Percentiles rank a stretch among this genome's conserved stretches.
Conservation (phyloP, 345 rosid genomes). For the Barbarea vulgaris region DNA sequence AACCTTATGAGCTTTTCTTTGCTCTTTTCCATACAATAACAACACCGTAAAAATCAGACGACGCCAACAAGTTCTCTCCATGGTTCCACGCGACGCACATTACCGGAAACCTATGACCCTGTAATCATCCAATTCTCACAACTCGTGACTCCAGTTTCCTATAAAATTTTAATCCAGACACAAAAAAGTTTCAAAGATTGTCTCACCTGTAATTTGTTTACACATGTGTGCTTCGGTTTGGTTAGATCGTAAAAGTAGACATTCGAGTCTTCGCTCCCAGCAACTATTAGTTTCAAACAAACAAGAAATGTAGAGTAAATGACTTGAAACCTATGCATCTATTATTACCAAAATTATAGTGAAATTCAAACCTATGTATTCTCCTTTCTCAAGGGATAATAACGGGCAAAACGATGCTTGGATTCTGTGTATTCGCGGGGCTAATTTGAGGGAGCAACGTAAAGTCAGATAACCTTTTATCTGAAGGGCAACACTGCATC, state of each 20-base stretch:
- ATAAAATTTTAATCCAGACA: neutral
- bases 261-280: constrained; percentile 92
- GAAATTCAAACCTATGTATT: constrained; percentile 68
- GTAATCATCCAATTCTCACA: constrained; percentile 33
- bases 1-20: constrained; percentile 51
- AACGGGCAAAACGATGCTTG: constrained; percentile 90
- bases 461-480: constrained; percentile 80
- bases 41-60: constrained; percentile 88
- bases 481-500: constrained; percentile 79
- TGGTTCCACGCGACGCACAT: constrained; percentile 91
- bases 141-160: neutral
- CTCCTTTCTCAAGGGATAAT: constrained; percentile 91
- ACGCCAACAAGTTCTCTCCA: constrained; percentile 94
- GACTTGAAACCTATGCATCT: neutral
- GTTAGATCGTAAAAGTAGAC: constrained; percentile 93
- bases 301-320: constrained; percentile 17
- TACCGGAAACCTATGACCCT: constrained; percentile 96
- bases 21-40: constrained; percentile 99
- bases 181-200: constrained; percentile 12
- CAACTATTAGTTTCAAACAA: constrained; percentile 51
- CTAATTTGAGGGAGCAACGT: constrained; percentile 82
- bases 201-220: constrained; percentile 92
- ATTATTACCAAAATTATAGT: neutral
- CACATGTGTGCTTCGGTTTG: constrained; percentile 82
- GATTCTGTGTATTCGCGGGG: constrained; percentile 67